These are phyloP conservation scores for Magnaporthiopsis rhizophila DNA, from an alignment of 2,329 filamentous ascomycete genomes.

Conservation along the genomic window DNA sequence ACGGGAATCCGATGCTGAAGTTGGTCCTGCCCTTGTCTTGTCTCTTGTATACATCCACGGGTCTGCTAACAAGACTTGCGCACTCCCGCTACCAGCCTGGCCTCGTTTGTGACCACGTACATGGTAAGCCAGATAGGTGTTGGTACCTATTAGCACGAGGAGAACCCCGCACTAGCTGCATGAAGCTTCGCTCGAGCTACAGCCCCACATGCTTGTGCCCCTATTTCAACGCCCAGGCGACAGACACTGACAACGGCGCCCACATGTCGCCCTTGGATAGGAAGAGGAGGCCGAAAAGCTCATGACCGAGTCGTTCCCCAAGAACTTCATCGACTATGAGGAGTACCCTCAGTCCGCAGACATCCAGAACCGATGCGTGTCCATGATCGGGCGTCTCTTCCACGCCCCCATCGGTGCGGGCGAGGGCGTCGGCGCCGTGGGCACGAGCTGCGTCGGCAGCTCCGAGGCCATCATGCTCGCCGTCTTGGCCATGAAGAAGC, in stretches of 20 bases:
- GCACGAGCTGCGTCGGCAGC: constrained; percentile 81
- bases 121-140: constrained; percentile 52
- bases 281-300: constrained; percentile 94
- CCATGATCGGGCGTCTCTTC: constrained; percentile 86
- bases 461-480: constrained; percentile 83
- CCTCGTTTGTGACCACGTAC: constrained; percentile 92
- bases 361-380: constrained; percentile 86
- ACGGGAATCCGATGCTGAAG: constrained; percentile 86
- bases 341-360: constrained; percentile 75
- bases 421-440: constrained; percentile 58
- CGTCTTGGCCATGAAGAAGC: constrained; percentile 88
- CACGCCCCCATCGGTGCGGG: constrained; percentile 55
- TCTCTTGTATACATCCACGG: neutral
- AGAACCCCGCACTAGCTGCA: neutral
- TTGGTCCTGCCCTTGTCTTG: constrained; percentile 29
- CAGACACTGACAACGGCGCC: neutral
- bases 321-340: constrained; percentile 92
- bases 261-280: constrained; percentile 28
- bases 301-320: constrained; percentile 85
- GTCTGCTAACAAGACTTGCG: constrained; percentile 8
- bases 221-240: no score
- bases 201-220: no score
- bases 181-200: neutral
- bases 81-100: constrained; percentile 49
- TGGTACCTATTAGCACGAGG: no score